phyloP scores from a whole-genome alignment of 495 filamentous ascomycete genomes.

The Sphaerosporella brunnea region DNA sequence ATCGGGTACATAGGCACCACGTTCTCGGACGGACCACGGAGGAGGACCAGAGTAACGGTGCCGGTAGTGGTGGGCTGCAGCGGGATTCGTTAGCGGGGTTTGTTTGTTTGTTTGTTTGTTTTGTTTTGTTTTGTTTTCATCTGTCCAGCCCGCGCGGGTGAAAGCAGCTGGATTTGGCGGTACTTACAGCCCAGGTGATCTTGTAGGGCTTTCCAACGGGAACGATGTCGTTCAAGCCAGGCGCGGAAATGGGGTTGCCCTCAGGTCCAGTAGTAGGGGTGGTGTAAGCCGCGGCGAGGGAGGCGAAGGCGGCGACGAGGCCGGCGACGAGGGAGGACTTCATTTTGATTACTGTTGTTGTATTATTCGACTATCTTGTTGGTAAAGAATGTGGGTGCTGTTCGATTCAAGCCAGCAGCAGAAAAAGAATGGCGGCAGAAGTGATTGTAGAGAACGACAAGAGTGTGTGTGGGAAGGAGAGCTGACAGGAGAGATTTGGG shows the following conservation, averaged over 20 bases:
- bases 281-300: constrained; percentile 37
- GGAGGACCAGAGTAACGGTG: constrained; percentile 43
- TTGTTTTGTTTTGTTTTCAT: too few species aligned
- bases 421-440: too few species aligned
- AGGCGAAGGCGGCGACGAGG: constrained; percentile 32
- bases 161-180: too few species aligned
- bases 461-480: too few species aligned
- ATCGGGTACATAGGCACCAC: constrained; percentile 38
- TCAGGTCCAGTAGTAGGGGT: constrained; percentile 26
- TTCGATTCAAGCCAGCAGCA: too few species aligned
- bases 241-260: constrained; percentile 42
- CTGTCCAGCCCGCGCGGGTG: background rate
- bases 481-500: too few species aligned
- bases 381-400: too few species aligned
- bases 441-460: too few species aligned
- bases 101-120: too few species aligned
- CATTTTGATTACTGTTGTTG: constrained; percentile 31
- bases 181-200: constrained; percentile 40
- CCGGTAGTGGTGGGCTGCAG: constrained; percentile 29
- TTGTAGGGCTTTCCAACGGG: constrained; percentile 38
- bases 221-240: constrained; percentile 37
- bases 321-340: constrained; percentile 30
- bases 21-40: constrained; percentile 42
- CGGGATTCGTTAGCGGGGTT: too few species aligned
- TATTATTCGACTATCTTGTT: too few species aligned